phyloP scores from a whole-genome alignment of 441 rosid species.

The Daphne laureola region DNA sequence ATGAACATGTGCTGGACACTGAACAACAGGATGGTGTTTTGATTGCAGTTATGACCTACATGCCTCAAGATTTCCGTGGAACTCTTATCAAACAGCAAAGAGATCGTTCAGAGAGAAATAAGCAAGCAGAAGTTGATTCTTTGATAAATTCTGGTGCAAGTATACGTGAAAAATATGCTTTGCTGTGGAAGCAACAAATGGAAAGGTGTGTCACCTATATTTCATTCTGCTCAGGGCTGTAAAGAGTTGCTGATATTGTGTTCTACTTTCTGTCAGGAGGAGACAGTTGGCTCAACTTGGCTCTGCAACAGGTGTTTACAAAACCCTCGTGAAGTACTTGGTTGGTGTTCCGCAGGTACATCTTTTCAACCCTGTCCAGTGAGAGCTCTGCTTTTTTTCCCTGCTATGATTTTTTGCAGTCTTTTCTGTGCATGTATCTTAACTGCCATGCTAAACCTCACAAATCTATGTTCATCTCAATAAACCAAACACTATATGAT shows the following conservation, averaged over 20 bases:
- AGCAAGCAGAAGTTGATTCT: conserved; percentile 90
- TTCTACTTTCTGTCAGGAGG: conserved; percentile 46
- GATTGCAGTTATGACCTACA: conserved; percentile 88
- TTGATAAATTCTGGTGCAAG: conserved; percentile 72
- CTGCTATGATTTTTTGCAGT: neutral
- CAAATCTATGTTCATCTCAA: too few relatives aligned
- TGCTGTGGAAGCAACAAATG: conserved; percentile 97
- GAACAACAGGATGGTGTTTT: neutral
- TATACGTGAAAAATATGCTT: conserved; percentile 68
- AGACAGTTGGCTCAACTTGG: conserved; percentile 93
- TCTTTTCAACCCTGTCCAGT: neutral
- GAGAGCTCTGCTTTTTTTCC: conserved; percentile 8
- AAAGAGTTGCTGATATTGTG: conserved; percentile 14
- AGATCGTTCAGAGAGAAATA: conserved; percentile 94
- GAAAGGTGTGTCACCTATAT: conserved; percentile 52
- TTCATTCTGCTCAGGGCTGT: conserved; percentile 7
- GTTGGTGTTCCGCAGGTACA: conserved; percentile 97
- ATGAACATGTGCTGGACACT: too few relatives aligned
- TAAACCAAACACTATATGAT: too few relatives aligned
- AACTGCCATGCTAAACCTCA: too few relatives aligned
- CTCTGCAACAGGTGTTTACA: conserved; percentile 95
- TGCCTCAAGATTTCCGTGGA: conserved; percentile 99
- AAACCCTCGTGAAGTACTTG: conserved; percentile 94
- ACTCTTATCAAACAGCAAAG: conserved; percentile 78
- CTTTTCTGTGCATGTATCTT: conserved; percentile 1